Base-by-base conservation (phyloP, 1,139 yeast genomes). In the Candida sojae region DNA sequence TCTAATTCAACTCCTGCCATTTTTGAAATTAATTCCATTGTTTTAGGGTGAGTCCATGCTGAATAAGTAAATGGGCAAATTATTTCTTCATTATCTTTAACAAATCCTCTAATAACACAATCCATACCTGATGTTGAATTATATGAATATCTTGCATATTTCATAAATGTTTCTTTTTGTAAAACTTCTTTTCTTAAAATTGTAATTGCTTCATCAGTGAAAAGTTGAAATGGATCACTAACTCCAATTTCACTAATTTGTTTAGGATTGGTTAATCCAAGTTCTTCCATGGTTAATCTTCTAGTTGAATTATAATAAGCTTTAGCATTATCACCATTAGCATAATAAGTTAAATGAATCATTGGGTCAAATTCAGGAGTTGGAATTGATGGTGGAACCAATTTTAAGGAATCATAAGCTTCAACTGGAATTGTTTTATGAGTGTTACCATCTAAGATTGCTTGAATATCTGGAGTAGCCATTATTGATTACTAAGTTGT, bases 1-100 rank as follows among this genome's bases (percentile, higher is more conserved):
- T 75, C 77, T 46, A 82, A 67, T 34, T 79, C 83, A 38, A 79
- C 78, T 2, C 84, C 85, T 2, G 84, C 82, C 80, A 80, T 78
- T 13, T 59, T 66, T 44, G 74, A 68, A 31, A 81, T 63, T 42
- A 80, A 72, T 44, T 75, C 80, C 57, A 75, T 63, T 3, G 83
- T 78, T 51, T 67, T 70, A 17, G 85, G 85, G 53, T 79, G 82
- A 5, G 73, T 73, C 84, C 85, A 80, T 10, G 86, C 86, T 5
- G 66, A 71, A 51, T 73, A 66, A 2, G 76, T 71, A 57, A 81
- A 81, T 0, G 82, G 82, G 38, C 71, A 57, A 25, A 51, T 56
- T 45, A 57, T 59, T 30, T 64, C 58, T 30, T 60, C 63, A 28
- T 56, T 58, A 17, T 62, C 58, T 44, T 70, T 72, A 28, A 74